Evolutionary conservation across 768 basidiomycete genomes (phyloP), one percentile per base, ranked within the genome.

Genomic region (Termitomyces sp.): DNA sequence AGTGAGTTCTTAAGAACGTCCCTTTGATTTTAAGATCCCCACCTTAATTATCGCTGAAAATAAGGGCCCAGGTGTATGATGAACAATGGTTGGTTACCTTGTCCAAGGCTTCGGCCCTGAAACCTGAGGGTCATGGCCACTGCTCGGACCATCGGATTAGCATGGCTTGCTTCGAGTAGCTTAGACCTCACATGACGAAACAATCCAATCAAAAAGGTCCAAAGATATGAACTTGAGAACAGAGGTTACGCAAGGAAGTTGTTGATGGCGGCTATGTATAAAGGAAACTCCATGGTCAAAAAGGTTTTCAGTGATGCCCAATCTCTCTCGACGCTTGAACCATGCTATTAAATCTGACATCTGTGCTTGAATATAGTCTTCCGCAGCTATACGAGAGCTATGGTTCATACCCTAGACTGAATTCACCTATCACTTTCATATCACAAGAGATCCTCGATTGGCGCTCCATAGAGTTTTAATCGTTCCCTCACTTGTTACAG

Each of bases 391-490:
- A 29, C 29, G 29, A 29, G 29, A 10, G 10, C 11, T 25, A 47
- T 23, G 45, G 45, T 2, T 14, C 45, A 29, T 49, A 37, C n/a
- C 58, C 58, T 19, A 53, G 31, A 38, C 37, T 59, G 8, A n/a
- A 9, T 16, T 23, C 44, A 2, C 45, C 56, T 6, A 32, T 48
- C 49, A 11, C 49, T 16, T 57, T 61, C 37, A n/a, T 54, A 61
- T 35, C 31, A 61, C n/a, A 49, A 57, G 6, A 17, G 59, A 61
- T 41, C 35, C 47, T 19, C 51, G 43, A 16, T 42, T 57, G 2
- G n/a, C 41, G 2, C 34, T 61, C 14, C 51, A 49, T 17, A 32
- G 32, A 35, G 34, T 52, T 9, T 19, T 31, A 1, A 16, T 50
- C 10, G n/a, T 51, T 21, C 59, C 59, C 6, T 31, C 45, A 12